These are phyloP conservation scores for Rhodofomes roseus DNA, from an alignment of 1,284 basidiomycete species.

Conservation along the genomic window DNA sequence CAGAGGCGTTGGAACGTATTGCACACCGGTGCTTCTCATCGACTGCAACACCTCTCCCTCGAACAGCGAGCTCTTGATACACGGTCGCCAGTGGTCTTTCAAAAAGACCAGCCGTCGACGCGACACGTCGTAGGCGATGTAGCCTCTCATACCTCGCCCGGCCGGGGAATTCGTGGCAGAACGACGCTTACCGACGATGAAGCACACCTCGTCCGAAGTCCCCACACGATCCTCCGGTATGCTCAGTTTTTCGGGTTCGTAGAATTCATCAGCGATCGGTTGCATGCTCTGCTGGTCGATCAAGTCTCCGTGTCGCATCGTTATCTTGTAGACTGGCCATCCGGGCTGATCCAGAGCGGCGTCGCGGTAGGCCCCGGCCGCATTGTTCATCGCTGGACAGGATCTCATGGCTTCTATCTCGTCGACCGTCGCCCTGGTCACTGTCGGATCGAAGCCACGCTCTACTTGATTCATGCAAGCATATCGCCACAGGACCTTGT, in stretches of 20 bases:
- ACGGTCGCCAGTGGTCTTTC: not conserved
- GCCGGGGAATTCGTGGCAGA: not conserved
- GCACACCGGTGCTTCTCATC: not conserved
- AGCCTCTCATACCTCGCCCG: not conserved
- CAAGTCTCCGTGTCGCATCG: not conserved
- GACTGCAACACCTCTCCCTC: not conserved
- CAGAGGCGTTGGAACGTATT: constrained; percentile 4
- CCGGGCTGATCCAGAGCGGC: not conserved
- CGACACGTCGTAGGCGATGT: not conserved
- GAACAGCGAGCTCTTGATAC: not conserved
- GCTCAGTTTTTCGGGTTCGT: too few species aligned
- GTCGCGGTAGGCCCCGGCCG: not conserved
- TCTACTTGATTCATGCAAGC: constrained; percentile 1
- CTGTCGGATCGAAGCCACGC: constrained; percentile 14
- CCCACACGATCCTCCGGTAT: too few species aligned
- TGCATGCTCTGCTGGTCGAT: not conserved
- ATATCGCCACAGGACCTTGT: constrained; percentile 13
- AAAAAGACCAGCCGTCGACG: not conserved
- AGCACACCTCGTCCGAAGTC: not conserved
- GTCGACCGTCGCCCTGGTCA: not conserved
- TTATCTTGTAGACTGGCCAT: constrained; percentile 3
- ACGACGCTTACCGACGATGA: not conserved
- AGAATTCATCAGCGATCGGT: not conserved
- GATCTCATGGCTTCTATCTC: not conserved
- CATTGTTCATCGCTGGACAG: not conserved